Evolutionary conservation across 23 red algal species (phyloP), one percentile per base, ranked within the genome.

Genomic region (Gracilaria vermiculophylla): DNA sequence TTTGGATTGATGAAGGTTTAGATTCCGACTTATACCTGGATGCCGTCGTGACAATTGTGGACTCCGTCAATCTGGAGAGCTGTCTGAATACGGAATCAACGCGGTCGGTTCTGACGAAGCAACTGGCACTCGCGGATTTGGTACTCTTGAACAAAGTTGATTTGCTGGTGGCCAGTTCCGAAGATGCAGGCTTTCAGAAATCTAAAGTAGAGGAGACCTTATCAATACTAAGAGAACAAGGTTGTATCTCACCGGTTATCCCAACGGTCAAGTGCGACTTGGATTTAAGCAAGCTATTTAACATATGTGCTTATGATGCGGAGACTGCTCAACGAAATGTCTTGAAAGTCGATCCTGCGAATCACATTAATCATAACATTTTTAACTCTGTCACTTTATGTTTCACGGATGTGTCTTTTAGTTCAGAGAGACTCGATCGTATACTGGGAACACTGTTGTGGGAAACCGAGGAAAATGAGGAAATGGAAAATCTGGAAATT

Each of bases 101-200:
- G 14, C 50, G 32, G 23, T 16, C 10, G n/a, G 15, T 60, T 25
- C 5, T 55, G 37, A 39, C 15, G 31, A 94, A 94, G 48, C 91
- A 94, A 60, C 56, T 94, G 19, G 91, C 82, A 21, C 37, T 85
- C 55, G 91, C 91, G 2, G 91, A 94, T 70, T 14, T 77, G n/a
- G 91, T 94, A 19, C 50, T 94, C 24, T 5, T 94, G 74, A 94
- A 94, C 53, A 94, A 94, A 51, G 43, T 86, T 4, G 91, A 94
- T 41, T 50, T 85, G 12, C 29, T 82, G 11, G 33, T 49, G 1
- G 40, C 20, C 7, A 3, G 5, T 37, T 43, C 32, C 25, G 19
- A 64, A 10, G 84, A 55, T 36, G 27, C 6, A 0, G 8, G 19
- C 62, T 29, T 1, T 32, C 15, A 3, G 32, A 2, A 69, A 41